These are phyloP conservation scores for Candolleomyces aberdarensis DNA, from an alignment of 768 basidiomycete species.

Conservation along the genomic window DNA sequence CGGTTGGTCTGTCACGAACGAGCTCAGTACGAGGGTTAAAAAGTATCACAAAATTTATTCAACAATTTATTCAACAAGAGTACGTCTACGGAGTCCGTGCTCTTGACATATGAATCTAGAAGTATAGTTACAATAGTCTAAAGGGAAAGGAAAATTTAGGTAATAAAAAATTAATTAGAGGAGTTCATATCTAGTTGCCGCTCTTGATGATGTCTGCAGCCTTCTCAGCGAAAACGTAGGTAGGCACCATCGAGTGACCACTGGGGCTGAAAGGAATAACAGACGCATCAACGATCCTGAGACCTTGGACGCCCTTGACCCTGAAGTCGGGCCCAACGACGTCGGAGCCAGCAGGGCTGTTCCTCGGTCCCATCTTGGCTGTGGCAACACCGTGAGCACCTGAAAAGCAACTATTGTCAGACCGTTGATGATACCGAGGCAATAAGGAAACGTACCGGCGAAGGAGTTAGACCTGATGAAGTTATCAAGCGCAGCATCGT, in stretches of 20 bases:
- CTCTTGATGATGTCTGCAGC: constrained; percentile 6
- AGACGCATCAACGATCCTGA: constrained; percentile 34
- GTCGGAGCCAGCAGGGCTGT: constrained; percentile 21
- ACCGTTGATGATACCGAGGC: background rate
- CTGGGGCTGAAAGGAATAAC: constrained; percentile 8
- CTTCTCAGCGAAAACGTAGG: constrained; percentile 6
- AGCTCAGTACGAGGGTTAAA: too few relatives aligned
- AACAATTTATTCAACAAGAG: too few relatives aligned
- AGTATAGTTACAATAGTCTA: background rate
- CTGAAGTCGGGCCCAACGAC: constrained; percentile 29
- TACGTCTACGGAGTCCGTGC: too few relatives aligned
- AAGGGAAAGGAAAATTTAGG: background rate
- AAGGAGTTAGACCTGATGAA: constrained; percentile 14
- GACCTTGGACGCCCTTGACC: constrained; percentile 26
- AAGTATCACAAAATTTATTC: too few relatives aligned
- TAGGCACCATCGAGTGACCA: background rate
- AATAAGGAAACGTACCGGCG: constrained; percentile 8
- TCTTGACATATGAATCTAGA: background rate
- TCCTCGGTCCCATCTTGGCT: background rate
- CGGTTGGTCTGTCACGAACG: too few relatives aligned
- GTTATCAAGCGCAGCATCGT: constrained; percentile 20
- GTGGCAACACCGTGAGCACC: background rate
- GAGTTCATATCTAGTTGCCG: background rate
- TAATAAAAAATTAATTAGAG: too few relatives aligned
- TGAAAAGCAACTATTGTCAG: background rate